Evolutionary conservation across 441 rosid genomes (phyloP).

Genomic region (Viola pubescens): DNA sequence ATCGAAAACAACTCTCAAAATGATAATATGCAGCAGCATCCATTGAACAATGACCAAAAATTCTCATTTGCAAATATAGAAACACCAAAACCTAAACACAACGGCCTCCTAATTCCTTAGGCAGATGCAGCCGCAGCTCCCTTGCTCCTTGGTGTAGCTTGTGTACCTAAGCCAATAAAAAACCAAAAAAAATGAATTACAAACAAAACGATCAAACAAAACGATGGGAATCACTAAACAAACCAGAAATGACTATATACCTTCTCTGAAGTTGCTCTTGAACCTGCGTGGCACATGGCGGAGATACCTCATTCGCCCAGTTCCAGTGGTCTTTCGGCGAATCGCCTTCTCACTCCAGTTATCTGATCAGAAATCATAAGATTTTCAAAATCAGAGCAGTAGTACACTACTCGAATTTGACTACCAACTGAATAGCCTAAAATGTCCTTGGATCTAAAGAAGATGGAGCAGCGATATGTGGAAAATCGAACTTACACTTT

Average conservation of each 20-base stretch:
- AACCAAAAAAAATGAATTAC: not conserved
- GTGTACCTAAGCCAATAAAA: slow-evolving; percentile 27
- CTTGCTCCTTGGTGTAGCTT: slow-evolving; percentile 59
- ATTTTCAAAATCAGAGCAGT: not conserved
- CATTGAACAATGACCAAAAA: not conserved
- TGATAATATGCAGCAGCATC: not conserved
- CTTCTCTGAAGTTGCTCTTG: slow-evolving; percentile 74
- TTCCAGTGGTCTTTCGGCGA: slow-evolving; percentile 70
- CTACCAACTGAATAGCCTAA: not conserved
- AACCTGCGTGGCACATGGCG: slow-evolving; percentile 68
- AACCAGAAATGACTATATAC: slow-evolving; percentile 13
- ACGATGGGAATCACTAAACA: too few species aligned
- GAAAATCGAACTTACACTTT: slow-evolving; percentile 33
- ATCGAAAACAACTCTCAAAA: not conserved
- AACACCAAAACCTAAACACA: slow-evolving; percentile 11
- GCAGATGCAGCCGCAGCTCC: slow-evolving; percentile 39
- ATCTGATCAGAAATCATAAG: slow-evolving; percentile 23
- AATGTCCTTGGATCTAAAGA: not conserved
- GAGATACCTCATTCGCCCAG: slow-evolving; percentile 76
- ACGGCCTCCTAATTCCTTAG: slow-evolving; percentile 5
- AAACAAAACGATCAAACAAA: not conserved
- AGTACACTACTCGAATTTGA: not conserved
- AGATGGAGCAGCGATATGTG: not conserved
- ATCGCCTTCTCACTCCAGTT: slow-evolving; percentile 87
- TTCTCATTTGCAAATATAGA: slow-evolving; percentile 11